A percentile compares a stretch with the other conserved stretches of the same genome.
Evolutionary conservation across 805 yeast species (phyloP).

Genomic region (Cyberlindnera euphorbiiphila): DNA sequence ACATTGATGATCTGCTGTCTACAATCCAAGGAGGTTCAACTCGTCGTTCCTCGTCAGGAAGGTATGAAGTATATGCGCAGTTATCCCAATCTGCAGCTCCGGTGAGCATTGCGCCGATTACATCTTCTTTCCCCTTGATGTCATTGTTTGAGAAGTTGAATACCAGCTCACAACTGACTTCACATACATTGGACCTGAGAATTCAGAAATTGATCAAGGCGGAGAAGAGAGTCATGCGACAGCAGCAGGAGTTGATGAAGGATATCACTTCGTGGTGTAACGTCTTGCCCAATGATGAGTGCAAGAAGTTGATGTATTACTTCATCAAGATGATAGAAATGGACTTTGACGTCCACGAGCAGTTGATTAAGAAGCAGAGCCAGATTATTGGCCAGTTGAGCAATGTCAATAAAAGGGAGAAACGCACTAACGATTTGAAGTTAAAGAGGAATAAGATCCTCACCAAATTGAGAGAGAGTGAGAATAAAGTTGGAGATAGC

Average conservation of each 20-base stretch:
- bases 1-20: conserved; percentile 17
- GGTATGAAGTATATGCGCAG: conserved; percentile 15
- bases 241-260: conserved; percentile 36
- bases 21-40: conserved; percentile 15
- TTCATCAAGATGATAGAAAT: conserved; percentile 36
- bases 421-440: conserved; percentile 39
- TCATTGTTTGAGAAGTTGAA: conserved; percentile 27
- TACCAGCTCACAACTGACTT: conserved; percentile 22
- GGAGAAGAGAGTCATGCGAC: conserved; percentile 35
- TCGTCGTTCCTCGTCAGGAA: conserved; percentile 13
- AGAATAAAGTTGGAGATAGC: conserved; percentile 44
- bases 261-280: conserved; percentile 42
- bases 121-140: conserved; percentile 17
- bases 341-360: conserved; percentile 36
- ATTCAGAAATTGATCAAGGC: conserved; percentile 36
- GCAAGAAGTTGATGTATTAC: conserved; percentile 37
- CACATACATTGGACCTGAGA: conserved; percentile 31
- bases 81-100: conserved; percentile 9
- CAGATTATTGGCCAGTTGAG: conserved; percentile 39
- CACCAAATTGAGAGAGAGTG: conserved; percentile 38
- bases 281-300: conserved; percentile 36
- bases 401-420: conserved; percentile 48
- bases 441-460: conserved; percentile 36
- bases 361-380: conserved; percentile 40
- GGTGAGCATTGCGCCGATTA: conserved; percentile 1